Conservation (phyloP, 2,329 filamentous ascomycete species). For the Dothiorella sarmentorum region DNA sequence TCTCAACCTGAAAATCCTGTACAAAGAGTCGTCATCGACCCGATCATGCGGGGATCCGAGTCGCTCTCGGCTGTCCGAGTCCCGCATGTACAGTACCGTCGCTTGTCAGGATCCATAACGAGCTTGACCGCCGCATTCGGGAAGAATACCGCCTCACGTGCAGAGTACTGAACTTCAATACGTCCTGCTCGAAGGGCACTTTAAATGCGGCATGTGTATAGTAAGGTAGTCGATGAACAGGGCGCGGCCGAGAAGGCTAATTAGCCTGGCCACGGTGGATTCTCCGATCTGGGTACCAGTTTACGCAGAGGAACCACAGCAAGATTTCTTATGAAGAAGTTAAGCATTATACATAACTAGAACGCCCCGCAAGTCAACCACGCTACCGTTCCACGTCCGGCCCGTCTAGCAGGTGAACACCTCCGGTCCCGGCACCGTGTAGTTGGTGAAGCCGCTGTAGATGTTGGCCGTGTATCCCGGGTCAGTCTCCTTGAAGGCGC, state of each 20-base stretch:
- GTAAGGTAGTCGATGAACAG: no score
- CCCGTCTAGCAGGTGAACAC: constrained; percentile 34
- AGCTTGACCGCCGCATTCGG: background rate
- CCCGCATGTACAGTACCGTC: no score
- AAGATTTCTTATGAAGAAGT: background rate
- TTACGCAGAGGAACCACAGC: background rate
- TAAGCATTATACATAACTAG: background rate
- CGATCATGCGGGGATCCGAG: constrained; percentile 7
- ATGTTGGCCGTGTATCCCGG: constrained; percentile 14
- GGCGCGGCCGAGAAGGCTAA: no score
- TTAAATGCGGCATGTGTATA: no score
- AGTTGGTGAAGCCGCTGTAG: constrained; percentile 35
- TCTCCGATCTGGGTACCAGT: background rate
- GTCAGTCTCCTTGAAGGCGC: constrained; percentile 23
- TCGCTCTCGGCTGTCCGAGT: no score
- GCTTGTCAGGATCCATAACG: background rate
- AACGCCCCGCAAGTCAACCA: background rate
- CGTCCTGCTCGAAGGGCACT: background rate
- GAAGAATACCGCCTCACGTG: background rate
- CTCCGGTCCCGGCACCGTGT: constrained; percentile 33
- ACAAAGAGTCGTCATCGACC: background rate
- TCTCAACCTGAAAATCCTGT: background rate
- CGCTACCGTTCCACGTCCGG: background rate
- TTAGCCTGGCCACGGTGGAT: no score
- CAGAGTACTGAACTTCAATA: background rate